Evolutionary conservation across 352 stramenopile species (phyloP).

Genomic region (Globisporangium sylvaticum): DNA sequence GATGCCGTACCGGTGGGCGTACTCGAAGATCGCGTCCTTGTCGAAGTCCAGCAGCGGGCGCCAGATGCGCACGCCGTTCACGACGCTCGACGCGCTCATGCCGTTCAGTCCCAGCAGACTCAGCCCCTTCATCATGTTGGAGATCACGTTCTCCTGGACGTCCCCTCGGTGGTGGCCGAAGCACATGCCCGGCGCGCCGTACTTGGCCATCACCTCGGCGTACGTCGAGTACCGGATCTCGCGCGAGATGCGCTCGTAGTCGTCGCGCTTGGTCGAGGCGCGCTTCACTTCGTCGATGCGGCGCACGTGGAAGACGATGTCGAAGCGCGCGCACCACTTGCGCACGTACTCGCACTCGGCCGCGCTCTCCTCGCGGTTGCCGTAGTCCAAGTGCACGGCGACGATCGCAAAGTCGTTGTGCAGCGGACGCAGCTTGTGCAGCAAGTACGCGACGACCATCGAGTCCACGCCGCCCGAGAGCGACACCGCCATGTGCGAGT

Average conservation of each 20-base stretch:
- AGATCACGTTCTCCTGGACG: constrained; percentile 98
- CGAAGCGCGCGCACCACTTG: constrained; percentile 81
- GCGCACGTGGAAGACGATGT: constrained; percentile 79
- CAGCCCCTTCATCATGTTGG: constrained; percentile 95
- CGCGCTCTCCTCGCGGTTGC: constrained; percentile 90
- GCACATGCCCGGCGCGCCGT: constrained; percentile 87
- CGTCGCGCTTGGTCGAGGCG: constrained; percentile 89
- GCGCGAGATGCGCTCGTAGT: constrained; percentile 93
- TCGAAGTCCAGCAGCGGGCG: constrained; percentile 92
- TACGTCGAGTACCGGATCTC: constrained; percentile 94
- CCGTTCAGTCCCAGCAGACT: constrained; percentile 92
- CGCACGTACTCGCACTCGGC: constrained; percentile 92
- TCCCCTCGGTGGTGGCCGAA: constrained; percentile 96
- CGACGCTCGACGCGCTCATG: constrained; percentile 84
- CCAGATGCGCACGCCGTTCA: constrained; percentile 85
- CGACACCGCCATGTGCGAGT: constrained; percentile 80
- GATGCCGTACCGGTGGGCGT: constrained; percentile 93
- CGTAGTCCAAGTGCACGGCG: constrained; percentile 97
- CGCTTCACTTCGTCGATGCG: constrained; percentile 92
- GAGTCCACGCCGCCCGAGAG: constrained; percentile 96
- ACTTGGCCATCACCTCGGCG: constrained; percentile 69
- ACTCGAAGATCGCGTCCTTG: constrained; percentile 94
- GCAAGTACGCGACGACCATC: constrained; percentile 95
- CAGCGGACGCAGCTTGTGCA: constrained; percentile 77
- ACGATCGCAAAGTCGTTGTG: constrained; percentile 70